These are phyloP conservation scores for Solanum lignicaule DNA, from an alignment of 257 asterid species.

Conservation along the genomic window DNA sequence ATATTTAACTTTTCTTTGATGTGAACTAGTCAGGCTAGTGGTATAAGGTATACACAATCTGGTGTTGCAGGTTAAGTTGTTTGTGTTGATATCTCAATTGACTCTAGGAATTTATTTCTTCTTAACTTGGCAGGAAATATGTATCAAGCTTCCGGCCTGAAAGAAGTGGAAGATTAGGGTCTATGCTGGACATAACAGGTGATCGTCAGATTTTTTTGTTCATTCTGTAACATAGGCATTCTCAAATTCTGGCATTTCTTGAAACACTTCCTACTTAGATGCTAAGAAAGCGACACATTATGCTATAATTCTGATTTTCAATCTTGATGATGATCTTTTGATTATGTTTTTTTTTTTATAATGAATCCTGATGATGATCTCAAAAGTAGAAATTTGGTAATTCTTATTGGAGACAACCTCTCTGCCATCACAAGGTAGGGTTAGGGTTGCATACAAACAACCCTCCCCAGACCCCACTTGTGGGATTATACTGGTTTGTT, in stretches of 20 bases:
- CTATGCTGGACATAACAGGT: constrained; percentile 54
- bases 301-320: background rate
- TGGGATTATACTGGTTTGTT: background rate
- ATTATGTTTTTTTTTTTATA: background rate
- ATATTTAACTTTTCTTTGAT: background rate
- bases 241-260: background rate
- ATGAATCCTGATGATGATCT: background rate
- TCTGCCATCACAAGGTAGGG: background rate
- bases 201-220: constrained; percentile 12
- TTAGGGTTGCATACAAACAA: background rate
- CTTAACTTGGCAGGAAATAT: constrained; percentile 42
- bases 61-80: background rate
- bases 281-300: background rate
- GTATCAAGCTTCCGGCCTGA: constrained; percentile 61
- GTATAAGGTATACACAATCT: background rate
- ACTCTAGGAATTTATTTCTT: background rate
- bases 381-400: constrained; percentile 1
- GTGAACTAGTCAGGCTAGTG: background rate
- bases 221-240: background rate
- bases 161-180: constrained; percentile 58
- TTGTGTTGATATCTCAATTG: background rate
- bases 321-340: background rate
- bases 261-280: background rate
- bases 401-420: background rate
- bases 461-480: background rate